These are phyloP conservation scores for Exophiala dermatitidis DNA, from an alignment of 2,329 filamentous ascomycete species.

Conservation along the genomic window DNA sequence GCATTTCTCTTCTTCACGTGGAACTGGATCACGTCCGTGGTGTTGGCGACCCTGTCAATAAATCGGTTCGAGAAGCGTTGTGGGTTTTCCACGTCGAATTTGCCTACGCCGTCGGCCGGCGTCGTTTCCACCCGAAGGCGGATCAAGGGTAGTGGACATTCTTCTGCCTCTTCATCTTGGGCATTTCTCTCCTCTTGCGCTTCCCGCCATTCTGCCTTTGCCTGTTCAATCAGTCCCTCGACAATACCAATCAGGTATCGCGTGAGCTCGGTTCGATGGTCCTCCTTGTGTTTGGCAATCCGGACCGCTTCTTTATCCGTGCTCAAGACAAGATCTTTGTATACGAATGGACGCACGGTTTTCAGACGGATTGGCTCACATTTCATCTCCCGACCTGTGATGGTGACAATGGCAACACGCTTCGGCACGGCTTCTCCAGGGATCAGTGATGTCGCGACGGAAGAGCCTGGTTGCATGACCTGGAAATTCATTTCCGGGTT, in stretches of 20 bases:
- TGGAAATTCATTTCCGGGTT: constrained; percentile 88
- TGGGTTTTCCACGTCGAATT: constrained; percentile 87
- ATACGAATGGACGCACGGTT: constrained; percentile 83
- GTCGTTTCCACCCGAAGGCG: constrained; percentile 87
- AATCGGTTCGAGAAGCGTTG: constrained; percentile 95
- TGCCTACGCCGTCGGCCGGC: constrained; percentile 61
- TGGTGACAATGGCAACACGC: constrained; percentile 75
- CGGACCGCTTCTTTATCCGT: constrained; percentile 70
- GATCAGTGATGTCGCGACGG: constrained; percentile 85
- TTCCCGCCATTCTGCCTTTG: constrained; percentile 70
- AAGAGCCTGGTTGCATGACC: constrained; percentile 96
- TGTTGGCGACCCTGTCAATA: constrained; percentile 81
- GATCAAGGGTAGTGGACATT: constrained; percentile 71
- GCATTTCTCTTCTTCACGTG: constrained; percentile 72
- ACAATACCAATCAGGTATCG: constrained; percentile 69
- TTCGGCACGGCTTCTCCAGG: constrained; percentile 86
- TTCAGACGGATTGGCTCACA: constrained; percentile 76
- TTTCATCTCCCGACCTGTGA: constrained; percentile 76
- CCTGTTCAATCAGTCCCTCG: constrained; percentile 78
- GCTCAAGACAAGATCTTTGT: constrained; percentile 69
- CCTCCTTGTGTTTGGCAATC: constrained; percentile 69
- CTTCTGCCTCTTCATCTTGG: constrained; percentile 42
- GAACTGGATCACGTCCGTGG: constrained; percentile 88
- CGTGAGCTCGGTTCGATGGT: constrained; percentile 76
- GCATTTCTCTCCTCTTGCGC: constrained; percentile 60